A percentile compares a stretch with the other conserved stretches of the same genome.
Evolutionary conservation across 805 yeast genomes (phyloP).

Genomic region (Candida tammaniensis): DNA sequence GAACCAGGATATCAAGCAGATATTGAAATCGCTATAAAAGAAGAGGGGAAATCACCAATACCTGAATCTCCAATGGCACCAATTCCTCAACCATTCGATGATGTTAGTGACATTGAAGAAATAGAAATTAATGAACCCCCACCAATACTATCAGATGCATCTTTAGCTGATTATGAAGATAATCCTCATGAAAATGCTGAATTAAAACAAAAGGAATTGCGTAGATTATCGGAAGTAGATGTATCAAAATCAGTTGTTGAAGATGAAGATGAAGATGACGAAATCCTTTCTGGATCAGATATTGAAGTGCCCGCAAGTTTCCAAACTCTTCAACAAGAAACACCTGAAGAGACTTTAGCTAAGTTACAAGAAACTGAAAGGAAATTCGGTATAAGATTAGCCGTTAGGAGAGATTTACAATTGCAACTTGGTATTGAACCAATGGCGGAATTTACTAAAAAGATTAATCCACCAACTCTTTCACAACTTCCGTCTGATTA

Average conservation of each 20-base stretch:
- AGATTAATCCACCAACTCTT: conserved; percentile 5
- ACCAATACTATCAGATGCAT: conserved; percentile 15
- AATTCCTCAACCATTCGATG: conserved; percentile 10
- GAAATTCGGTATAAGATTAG: conserved; percentile 22
- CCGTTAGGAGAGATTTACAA: conserved; percentile 20
- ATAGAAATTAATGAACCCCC: not conserved
- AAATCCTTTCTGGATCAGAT: conserved; percentile 4
- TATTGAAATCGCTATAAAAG: too few species aligned
- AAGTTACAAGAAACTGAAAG: conserved; percentile 22
- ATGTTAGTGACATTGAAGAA: not conserved
- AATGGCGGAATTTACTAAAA: conserved; percentile 4
- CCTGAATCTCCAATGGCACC: conserved; percentile 11
- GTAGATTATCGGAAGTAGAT: not conserved
- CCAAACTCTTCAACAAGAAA: conserved; percentile 24
- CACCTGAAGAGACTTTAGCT: conserved; percentile 20
- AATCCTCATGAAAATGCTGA: conserved; percentile 2
- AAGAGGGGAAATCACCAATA: too few species aligned
- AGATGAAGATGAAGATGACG: conserved; percentile 15
- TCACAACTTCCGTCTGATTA: conserved; percentile 8
- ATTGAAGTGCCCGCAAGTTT: conserved; percentile 20
- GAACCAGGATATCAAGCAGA: conserved; percentile 4
- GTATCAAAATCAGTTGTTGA: not conserved
- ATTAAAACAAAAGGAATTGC: not conserved
- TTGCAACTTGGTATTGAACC: conserved; percentile 11
- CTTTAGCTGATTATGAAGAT: conserved; percentile 18